Conservation (phyloP, 805 yeast species). For the Spathaspora gorwiae region DNA sequence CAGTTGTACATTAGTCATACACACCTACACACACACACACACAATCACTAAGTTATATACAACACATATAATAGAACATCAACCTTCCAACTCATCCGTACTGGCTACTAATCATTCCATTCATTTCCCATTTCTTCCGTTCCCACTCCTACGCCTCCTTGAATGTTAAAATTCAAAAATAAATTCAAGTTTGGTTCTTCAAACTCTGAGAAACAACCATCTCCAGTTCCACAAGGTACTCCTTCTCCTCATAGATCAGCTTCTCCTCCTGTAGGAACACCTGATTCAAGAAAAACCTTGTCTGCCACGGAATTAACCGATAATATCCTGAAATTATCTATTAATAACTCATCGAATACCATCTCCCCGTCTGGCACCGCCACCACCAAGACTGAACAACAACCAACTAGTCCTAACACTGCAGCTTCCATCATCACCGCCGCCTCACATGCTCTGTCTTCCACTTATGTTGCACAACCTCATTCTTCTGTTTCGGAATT, state of each 20-base stretch:
- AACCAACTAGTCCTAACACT: neutral
- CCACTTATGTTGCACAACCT: neutral
- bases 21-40: neutral
- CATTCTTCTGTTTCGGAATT: neutral
- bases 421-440: neutral
- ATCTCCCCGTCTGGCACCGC: too few species aligned
- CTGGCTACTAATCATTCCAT: neutral
- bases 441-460: neutral
- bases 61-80: too few species aligned
- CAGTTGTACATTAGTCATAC: too few species aligned
- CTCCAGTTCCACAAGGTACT: neutral
- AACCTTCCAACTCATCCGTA: neutral
- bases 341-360: neutral
- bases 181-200: conserved; percentile 30
- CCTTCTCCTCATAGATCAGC: conserved; percentile 1
- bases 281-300: conserved; percentile 22
- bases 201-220: neutral
- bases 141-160: neutral
- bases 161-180: conserved; percentile 30
- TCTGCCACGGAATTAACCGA: conserved; percentile 19
- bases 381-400: conserved; percentile 4
- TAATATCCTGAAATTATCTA: conserved; percentile 16
- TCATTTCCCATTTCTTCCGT: neutral
- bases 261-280: neutral
- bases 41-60: neutral